Evolutionary conservation across 1,284 basidiomycete genomes (phyloP), one percentile per base, ranked within the genome.

Genomic region (Trichosporon inkin): DNA sequence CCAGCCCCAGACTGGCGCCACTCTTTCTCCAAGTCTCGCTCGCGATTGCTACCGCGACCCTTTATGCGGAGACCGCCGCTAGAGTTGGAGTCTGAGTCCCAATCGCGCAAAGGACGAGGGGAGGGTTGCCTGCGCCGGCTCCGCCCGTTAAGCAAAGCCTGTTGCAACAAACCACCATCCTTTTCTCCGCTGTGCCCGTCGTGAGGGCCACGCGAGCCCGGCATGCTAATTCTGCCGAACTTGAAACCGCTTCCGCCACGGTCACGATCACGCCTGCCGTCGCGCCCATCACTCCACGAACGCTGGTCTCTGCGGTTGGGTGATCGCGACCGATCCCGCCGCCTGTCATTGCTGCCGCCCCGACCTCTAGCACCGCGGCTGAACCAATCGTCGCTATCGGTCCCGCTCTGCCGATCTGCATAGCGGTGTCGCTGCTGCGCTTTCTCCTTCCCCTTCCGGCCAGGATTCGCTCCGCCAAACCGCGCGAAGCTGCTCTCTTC

Each of bases 371-470:
- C 38, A 6, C 38, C 38, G 10, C 53, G 38, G 2, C 16, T 37
- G 39, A 40, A 53, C 44, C 54, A 38, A 40, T 38, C 40, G 53
- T 62, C 37, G 28, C 55, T 51, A 41, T 57, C 44, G 10, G 22
- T 32, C 1, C 44, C 49, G 22, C 40, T 40, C 10, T 56, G 41
- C 5, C 47, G 59, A 38, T 72, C 68, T 11, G 52, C 39, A 1
- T 65, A 60, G 14, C 61, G 49, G 22, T 63, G 49, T 10, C 60
- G 35, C 53, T 62, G 40, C 37, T 38, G 47, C 22, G 64, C 63
- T 58, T 68, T 71, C 24, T 72, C 71, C 14, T 66, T 55, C 10
- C 62, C 63, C 35, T 68, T 70, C 19, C 61, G 58, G 1, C 74
- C 73, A 3, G 69, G 69, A 32, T 62, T 57, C 0, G 64, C 63